Evolutionary conservation across 192 early-diverging fungal species (phyloP), one percentile per base, ranked within the genome.

Genomic region (Linderina pennispora): DNA sequence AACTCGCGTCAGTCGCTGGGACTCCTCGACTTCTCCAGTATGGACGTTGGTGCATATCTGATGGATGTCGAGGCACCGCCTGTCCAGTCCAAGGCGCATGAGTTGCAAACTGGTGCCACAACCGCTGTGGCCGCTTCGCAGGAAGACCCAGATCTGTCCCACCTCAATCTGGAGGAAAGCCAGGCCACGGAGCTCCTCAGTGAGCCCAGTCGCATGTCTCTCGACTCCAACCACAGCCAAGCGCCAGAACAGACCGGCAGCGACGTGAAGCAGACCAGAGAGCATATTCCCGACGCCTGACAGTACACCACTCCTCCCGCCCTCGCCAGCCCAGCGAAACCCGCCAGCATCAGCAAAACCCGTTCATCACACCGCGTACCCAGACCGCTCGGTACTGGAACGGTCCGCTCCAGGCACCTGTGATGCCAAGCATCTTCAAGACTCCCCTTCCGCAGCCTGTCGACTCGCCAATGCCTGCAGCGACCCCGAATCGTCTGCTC

Each of bases 311-410:
- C 48, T 38, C 8, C 47, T 58, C 51, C 47, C 55, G 22, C 59
- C 59, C 8, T 57, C 53, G 19, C 48, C 43, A n/a, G 26, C 45
- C 40, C 16, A 17, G 23, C 16, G 43, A 46, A n/a, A 33, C 16
- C 38, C 28, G 11, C 28, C 28, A 31, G 28, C 28, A 31, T 11
- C 28, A 31, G 14, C 3, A n/a, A 20, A 32, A 43, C 9, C 54
- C 41, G 25, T 43, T 60, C 21, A 57, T 25, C 18, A 70, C 67
- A 5, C 69, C 69, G 25, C 62, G 63, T 40, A 73, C 69, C 6
- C 62, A 73, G 37, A 53, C 53, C 7, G 69, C 69, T 6, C 53
- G 69, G 14, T 73, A 73, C 44, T 73, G 69, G 69, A 36, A 54
- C 22, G 69, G 69, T 1, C 69, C 69, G 1, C 40, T 73, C 33